Conservation (phyloP, 257 asterid genomes). For the Solanum gandarillasii region DNA sequence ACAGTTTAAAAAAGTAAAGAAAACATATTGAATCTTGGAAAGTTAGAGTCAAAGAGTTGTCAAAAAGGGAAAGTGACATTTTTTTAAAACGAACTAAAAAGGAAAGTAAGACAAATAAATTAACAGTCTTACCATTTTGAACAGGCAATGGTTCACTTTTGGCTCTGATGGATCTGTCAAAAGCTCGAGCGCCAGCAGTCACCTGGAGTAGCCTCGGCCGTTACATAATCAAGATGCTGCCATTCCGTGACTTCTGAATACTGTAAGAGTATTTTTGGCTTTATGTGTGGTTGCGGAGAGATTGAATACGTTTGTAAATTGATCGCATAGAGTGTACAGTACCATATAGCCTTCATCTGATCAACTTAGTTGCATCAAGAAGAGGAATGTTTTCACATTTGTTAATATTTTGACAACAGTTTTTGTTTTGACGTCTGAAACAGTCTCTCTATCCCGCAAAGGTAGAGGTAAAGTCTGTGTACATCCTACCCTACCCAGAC, state of each 20-base stretch:
- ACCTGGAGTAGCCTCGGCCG: background rate
- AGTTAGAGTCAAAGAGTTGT: background rate
- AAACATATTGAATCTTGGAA: background rate
- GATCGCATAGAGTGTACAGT: background rate
- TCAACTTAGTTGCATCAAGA: background rate
- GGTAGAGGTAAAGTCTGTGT: background rate
- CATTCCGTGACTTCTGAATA: background rate
- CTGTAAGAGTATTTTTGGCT: background rate
- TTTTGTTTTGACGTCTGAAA: background rate
- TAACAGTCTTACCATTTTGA: background rate
- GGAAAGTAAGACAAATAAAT: background rate
- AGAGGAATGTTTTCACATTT: background rate
- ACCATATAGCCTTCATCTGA: background rate
- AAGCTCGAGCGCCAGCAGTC: background rate
- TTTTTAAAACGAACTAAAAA: background rate
- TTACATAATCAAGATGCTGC: background rate
- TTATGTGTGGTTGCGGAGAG: background rate
- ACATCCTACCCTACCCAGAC: background rate
- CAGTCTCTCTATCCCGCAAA: background rate
- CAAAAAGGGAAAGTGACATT: background rate
- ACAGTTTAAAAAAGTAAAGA: too few species aligned
- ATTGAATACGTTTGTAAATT: background rate
- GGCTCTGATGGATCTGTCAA: background rate
- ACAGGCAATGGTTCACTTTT: constrained; percentile 7
- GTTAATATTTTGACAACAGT: background rate